These are phyloP conservation scores for Chloris gayana DNA, from an alignment of 176 grass and related monocot genomes.

Conservation along the genomic window DNA sequence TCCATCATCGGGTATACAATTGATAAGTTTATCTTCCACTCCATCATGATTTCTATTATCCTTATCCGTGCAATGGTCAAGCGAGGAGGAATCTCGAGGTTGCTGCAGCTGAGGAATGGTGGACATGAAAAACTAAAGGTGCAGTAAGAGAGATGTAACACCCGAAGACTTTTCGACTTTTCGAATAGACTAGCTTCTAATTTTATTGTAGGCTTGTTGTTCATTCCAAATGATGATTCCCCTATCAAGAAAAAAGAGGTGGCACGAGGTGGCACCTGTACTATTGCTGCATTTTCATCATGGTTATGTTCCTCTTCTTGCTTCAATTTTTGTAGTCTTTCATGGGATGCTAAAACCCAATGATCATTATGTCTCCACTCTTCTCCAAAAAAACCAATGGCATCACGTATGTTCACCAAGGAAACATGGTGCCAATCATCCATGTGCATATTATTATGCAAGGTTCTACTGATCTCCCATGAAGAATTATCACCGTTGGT, in stretches of 20 bases:
- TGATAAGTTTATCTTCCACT: neutral
- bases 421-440: accelerated
- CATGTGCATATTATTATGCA: neutral
- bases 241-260: neutral
- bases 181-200: too few species aligned
- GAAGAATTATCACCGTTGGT: accelerated
- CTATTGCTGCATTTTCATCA: accelerated
- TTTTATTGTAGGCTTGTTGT: too few species aligned
- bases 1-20: neutral
- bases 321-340: too few species aligned
- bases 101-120: neutral
- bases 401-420: accelerated
- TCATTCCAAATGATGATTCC: too few species aligned
- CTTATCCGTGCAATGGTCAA: neutral
- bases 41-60: neutral
- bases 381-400: neutral
- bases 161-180: neutral
- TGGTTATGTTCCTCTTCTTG: too few species aligned
- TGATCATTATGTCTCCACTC: too few species aligned
- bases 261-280: neutral
- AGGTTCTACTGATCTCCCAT: neutral
- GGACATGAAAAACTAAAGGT: slow-evolving; percentile 29
- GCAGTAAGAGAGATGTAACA: neutral
- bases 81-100: slow-evolving; percentile 22
- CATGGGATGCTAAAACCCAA: neutral